Percentiles rank a stretch among this genome's conserved stretches.
Evolutionary conservation across 2,329 filamentous ascomycete species (phyloP).

Genomic region (Falciphora oryzae): DNA sequence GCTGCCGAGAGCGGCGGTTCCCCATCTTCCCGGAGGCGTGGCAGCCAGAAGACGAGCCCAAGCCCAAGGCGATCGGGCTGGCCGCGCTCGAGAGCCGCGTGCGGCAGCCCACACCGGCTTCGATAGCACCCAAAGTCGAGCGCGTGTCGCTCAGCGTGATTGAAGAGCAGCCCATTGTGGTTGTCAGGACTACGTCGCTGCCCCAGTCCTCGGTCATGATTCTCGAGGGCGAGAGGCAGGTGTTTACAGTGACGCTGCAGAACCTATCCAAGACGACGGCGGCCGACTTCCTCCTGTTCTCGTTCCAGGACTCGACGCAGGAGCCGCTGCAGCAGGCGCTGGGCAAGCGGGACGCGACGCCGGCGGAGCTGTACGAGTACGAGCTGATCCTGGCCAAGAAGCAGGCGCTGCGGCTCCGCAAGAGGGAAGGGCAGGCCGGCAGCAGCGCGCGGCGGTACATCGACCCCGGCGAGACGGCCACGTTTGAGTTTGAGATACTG

Average conservation of each 20-base stretch:
- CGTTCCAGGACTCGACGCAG: slow-evolving; percentile 85
- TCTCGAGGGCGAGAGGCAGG: slow-evolving; percentile 77
- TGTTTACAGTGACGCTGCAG: slow-evolving; percentile 72
- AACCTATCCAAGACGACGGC: slow-evolving; percentile 68
- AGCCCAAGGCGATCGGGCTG: slow-evolving; percentile 71
- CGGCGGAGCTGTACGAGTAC: slow-evolving; percentile 78
- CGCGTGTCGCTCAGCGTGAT: slow-evolving; percentile 68
- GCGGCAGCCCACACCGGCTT: slow-evolving; percentile 30
- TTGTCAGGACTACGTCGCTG: slow-evolving; percentile 70
- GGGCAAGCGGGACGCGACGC: slow-evolving; percentile 67
- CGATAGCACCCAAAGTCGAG: slow-evolving; percentile 40
- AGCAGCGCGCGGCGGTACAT: slow-evolving; percentile 42
- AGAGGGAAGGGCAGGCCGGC: slow-evolving; percentile 20
- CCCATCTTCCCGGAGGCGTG: slow-evolving; percentile 76
- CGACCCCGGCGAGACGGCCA: slow-evolving; percentile 58
- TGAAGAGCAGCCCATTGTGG: slow-evolving; percentile 68
- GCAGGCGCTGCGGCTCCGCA: slow-evolving; percentile 57
- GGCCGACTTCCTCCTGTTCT: slow-evolving; percentile 80
- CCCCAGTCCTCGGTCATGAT: slow-evolving; percentile 87
- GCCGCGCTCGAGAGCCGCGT: slow-evolving; percentile 43
- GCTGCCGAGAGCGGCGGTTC: slow-evolving; percentile 78
- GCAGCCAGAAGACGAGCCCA: slow-evolving; percentile 62
- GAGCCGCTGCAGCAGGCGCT: slow-evolving; percentile 69
- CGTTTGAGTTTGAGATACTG: slow-evolving; percentile 77
- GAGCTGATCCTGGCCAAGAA: slow-evolving; percentile 73